Evolutionary conservation across 225 moss, liverwort and hornwort species (phyloP).

Genomic region (Polytrichum commune): DNA sequence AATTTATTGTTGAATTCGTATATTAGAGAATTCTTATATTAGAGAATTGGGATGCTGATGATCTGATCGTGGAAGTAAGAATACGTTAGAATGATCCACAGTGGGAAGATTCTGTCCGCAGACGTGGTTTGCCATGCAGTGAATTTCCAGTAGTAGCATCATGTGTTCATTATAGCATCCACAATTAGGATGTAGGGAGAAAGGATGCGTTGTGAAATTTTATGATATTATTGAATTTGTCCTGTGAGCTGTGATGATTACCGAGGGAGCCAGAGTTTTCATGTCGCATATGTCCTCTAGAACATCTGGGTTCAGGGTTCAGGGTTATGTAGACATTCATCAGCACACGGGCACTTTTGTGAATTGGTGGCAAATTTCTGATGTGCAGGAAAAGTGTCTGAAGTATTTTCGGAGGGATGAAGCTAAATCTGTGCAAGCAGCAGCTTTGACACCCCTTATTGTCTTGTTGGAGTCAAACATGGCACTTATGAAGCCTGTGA

Average conservation of each 20-base stretch:
- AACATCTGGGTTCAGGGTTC: neutral
- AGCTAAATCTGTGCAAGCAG: constrained; percentile 79
- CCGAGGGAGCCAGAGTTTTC: too few relatives aligned
- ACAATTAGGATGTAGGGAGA: too few relatives aligned
- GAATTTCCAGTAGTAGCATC: too few relatives aligned
- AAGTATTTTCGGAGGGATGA: constrained; percentile 75
- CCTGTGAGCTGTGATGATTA: too few relatives aligned
- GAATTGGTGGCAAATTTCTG: neutral
- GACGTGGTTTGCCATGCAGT: too few relatives aligned
- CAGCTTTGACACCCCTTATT: constrained; percentile 69
- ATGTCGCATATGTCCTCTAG: neutral
- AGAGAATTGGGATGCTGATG: too few relatives aligned
- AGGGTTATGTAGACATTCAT: neutral
- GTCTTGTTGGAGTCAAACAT: constrained; percentile 60
- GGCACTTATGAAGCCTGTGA: constrained; percentile 23
- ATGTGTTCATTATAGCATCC: too few relatives aligned
- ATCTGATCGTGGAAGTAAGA: too few relatives aligned
- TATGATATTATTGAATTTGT: too few relatives aligned
- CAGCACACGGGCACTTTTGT: neutral
- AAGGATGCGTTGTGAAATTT: too few relatives aligned
- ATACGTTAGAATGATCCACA: too few relatives aligned
- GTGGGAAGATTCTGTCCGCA: too few relatives aligned
- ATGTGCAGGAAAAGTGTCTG: constrained; percentile 68
- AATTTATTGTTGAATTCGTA: neutral
- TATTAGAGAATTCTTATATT: neutral